These are phyloP conservation scores for Saccharomycopsis hybrid DNA, from an alignment of 1,139 yeast species.

Conservation along the genomic window DNA sequence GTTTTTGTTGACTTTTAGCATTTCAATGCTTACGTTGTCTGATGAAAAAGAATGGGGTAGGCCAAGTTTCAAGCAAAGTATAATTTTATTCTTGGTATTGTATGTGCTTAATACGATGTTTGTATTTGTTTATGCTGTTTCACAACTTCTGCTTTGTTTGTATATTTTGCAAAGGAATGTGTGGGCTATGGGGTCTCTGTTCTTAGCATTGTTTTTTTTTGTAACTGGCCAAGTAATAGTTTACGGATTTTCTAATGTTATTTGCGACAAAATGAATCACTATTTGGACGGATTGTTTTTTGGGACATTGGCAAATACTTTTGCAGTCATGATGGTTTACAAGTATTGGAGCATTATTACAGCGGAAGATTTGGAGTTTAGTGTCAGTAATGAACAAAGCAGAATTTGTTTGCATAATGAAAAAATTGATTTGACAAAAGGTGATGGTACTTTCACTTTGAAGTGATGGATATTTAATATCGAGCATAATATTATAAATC, in stretches of 20 bases:
- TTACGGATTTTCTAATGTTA: conserved; percentile 55
- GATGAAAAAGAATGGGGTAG: conserved; percentile 32
- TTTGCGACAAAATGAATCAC: conserved; percentile 72
- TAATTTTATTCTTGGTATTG: conserved; percentile 50
- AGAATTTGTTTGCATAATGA: too few relatives aligned
- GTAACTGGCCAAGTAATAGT: conserved; percentile 71
- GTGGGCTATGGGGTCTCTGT: conserved; percentile 86
- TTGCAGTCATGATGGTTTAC: conserved; percentile 88
- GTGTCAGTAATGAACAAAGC: conserved; percentile 45
- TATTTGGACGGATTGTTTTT: conserved; percentile 86
- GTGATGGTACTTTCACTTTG: too few relatives aligned
- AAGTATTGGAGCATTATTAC: conserved; percentile 96
- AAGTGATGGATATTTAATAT: too few relatives aligned
- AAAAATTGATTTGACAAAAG: too few relatives aligned
- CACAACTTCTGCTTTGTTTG: conserved; percentile 62
- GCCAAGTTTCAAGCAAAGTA: conserved; percentile 31
- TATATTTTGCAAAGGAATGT: conserved; percentile 62
- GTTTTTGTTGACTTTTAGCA: conserved; percentile 58
- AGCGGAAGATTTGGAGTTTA: conserved; percentile 89
- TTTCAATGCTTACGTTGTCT: conserved; percentile 66
- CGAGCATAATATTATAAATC: too few relatives aligned
- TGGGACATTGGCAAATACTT: conserved; percentile 71
- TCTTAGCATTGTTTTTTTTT: conserved; percentile 65
- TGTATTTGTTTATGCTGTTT: conserved; percentile 52
- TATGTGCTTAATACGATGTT: conserved; percentile 67